Conservation (phyloP, 2,329 filamentous ascomycete genomes). For the Metarhizium humberi region DNA sequence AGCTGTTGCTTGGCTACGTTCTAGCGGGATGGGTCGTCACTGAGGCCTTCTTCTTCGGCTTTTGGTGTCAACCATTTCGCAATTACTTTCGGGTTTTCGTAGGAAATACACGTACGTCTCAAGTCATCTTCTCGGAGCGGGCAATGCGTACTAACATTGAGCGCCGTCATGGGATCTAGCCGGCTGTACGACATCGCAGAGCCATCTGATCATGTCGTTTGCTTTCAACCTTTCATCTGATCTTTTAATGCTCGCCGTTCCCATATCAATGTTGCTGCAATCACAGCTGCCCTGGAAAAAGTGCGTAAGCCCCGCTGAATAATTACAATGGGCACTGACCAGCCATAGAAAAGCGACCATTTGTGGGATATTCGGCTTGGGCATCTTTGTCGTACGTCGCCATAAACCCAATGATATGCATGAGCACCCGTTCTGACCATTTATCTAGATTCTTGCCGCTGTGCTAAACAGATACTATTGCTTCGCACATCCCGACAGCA, state of each 20-base stretch:
- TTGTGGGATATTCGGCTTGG: slow-evolving; percentile 35
- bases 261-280: slow-evolving; percentile 1
- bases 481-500: slow-evolving; percentile 15
- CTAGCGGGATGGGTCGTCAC: slow-evolving; percentile 1
- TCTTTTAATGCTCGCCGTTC: slow-evolving; percentile 3
- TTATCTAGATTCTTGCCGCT: slow-evolving; percentile 21
- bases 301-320: neutral
- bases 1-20: slow-evolving; percentile 1
- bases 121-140: neutral
- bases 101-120: slow-evolving; percentile 1
- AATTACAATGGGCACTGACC: neutral
- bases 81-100: slow-evolving; percentile 4
- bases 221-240: slow-evolving; percentile 4
- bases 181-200: slow-evolving; percentile 4
- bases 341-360: slow-evolving; percentile 7
- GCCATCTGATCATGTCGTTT: slow-evolving; percentile 1
- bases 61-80: slow-evolving; percentile 4
- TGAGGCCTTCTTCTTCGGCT: slow-evolving; percentile 3
- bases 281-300: slow-evolving; percentile 4
- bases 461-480: slow-evolving; percentile 38
- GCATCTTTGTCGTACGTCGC: slow-evolving; percentile 29
- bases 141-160: neutral
- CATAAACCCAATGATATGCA: neutral
- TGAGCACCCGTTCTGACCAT: neutral
- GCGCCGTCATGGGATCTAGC: neutral